phyloP scores from a whole-genome alignment of 2,329 filamentous ascomycete species.

The Beauveria sp. region DNA sequence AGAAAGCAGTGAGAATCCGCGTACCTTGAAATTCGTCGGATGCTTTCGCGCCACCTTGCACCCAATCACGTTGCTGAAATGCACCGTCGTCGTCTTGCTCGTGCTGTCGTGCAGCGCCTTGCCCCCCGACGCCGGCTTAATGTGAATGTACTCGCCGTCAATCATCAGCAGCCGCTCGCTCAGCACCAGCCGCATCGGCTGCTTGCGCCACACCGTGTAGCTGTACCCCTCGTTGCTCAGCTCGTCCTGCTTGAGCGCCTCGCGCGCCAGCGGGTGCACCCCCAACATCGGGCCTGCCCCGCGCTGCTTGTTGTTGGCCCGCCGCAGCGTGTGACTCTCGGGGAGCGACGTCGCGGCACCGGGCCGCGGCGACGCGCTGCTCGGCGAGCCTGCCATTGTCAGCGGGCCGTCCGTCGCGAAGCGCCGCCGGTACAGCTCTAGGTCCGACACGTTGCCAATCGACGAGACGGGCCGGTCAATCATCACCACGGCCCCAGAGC shows the following conservation, averaged over 20 bases:
- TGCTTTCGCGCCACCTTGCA: constrained; percentile 76
- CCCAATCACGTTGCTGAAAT: constrained; percentile 74
- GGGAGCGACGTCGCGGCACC: constrained; percentile 34
- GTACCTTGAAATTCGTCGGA: constrained; percentile 70
- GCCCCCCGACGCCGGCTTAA: constrained; percentile 63
- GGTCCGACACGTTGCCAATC: constrained; percentile 64
- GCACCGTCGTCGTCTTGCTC: constrained; percentile 71
- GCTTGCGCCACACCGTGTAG: constrained; percentile 74
- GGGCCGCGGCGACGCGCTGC: constrained; percentile 61
- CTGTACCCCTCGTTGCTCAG: constrained; percentile 55
- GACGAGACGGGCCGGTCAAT: constrained; percentile 73
- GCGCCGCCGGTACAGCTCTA: constrained; percentile 67
- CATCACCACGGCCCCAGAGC: constrained; percentile 66
- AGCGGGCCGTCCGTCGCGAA: constrained; percentile 69
- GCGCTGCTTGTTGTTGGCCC: constrained; percentile 13
- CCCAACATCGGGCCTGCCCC: constrained; percentile 48
- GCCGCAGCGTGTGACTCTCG: constrained; percentile 27
- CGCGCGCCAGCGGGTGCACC: constrained; percentile 59
- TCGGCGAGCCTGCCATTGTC: constrained; percentile 60
- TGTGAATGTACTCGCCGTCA: constrained; percentile 80
- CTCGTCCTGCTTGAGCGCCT: constrained; percentile 53
- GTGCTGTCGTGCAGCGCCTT: constrained; percentile 57
- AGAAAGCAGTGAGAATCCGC: constrained; percentile 14
- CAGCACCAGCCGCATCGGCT: constrained; percentile 72
- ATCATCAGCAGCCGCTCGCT: constrained; percentile 72